Evolutionary conservation across 2,329 filamentous ascomycete genomes (phyloP), one percentile per base, ranked within the genome.

Genomic region (Dryadomyces quercivorus): DNA sequence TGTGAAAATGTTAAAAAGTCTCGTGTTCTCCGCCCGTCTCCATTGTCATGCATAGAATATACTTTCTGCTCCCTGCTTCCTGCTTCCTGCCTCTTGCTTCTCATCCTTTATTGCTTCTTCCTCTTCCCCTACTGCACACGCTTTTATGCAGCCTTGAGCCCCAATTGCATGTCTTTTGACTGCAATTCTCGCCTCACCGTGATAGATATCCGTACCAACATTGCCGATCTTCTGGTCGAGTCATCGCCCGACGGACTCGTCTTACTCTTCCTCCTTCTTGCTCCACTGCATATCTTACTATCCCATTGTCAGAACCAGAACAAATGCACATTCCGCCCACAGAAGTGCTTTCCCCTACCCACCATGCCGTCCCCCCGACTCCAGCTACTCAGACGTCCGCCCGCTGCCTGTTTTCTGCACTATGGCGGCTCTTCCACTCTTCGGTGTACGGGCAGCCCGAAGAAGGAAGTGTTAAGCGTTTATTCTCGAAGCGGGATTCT

Each of bases 241-340:
- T 8, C 26, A 31, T 31, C 26, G 26, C 26, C 26, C 26, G 26
- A 31, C 26, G 26, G 26, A 31, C 8, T 31, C 42, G 18, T 10
- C 22, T 38, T 21, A 2, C n/a, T 20, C 36, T 5, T n/a, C 16
- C 5, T 22, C 15, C 21, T 16, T 22, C 44, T 22, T 22, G 26
- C 21, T 22, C 44, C 44, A 46, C 44, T 21, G 21, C 10, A 26
- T 21, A n/a, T n/a, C n/a, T n/a, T n/a, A 18, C 7, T 43, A n/a
- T 43, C 5, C 8, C 45, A 47, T 20, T 9, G 3, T 15, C 12
- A 47, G 13, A 47, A 4, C 12, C 44, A 21, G 18, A 16, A 13
- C 31, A 36, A 55, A 51, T 55, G 48, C 51, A 49, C 38, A 49
- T 54, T 22, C 45, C 53, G 16, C 31, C 34, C 9, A 21, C 13